phyloP scores from a whole-genome alignment of 306 rosid genomes.

The Abrus precatorius region DNA sequence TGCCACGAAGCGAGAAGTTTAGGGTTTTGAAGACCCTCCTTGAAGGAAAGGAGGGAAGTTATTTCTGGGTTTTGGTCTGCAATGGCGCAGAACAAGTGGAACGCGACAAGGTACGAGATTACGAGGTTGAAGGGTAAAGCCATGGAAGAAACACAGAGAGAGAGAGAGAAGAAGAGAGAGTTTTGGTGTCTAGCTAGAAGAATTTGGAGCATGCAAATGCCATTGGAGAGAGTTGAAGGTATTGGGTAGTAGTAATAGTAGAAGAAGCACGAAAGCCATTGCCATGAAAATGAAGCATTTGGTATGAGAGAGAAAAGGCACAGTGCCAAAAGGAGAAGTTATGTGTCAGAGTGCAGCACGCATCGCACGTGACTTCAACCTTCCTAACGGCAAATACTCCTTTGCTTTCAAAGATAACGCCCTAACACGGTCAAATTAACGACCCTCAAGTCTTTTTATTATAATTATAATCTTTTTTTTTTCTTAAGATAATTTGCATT shows the following conservation, averaged over 20 bases:
- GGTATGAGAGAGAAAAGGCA: not conserved
- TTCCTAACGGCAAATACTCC: constrained; percentile 49
- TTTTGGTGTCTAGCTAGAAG: not conserved
- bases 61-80: constrained; percentile 53
- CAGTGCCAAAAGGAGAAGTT: constrained; percentile 47
- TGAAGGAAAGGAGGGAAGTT: constrained; percentile 73
- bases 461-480: no score
- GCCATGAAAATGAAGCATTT: constrained; percentile 20
- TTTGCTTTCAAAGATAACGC: constrained; percentile 1
- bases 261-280: constrained; percentile 50
- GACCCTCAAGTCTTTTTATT: no score
- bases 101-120: constrained; percentile 37
- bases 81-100: constrained; percentile 43
- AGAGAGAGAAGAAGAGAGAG: not conserved
- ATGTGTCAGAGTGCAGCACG: constrained; percentile 71
- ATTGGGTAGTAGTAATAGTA: constrained; percentile 33
- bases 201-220: constrained; percentile 35
- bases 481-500: no score
- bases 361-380: constrained; percentile 72
- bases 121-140: constrained; percentile 48
- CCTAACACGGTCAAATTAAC: not conserved
- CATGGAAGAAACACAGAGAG: constrained; percentile 11
- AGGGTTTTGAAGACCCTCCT: constrained; percentile 59
- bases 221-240: constrained; percentile 26
- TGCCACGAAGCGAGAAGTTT: constrained; percentile 68